Evolutionary conservation across 108 stramenopile species (phyloP), one percentile per base, ranked within the genome.

Genomic region (Mayamaea pseudoterrestris): DNA sequence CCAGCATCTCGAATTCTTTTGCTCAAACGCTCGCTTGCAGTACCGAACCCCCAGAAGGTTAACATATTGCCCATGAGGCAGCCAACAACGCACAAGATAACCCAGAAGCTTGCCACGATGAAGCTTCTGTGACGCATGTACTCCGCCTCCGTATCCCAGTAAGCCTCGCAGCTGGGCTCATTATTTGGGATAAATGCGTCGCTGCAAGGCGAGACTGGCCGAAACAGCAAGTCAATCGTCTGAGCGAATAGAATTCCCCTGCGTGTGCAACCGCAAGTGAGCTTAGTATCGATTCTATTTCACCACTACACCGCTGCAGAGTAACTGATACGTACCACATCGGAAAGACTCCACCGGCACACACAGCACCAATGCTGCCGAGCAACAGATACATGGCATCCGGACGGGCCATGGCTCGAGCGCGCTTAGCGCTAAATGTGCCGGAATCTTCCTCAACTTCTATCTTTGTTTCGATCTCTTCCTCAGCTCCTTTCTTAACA

Each of bases 281-380:
- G n/a, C n/a, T n/a, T n/a, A n/a, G n/a, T n/a, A n/a, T n/a, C n/a
- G n/a, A n/a, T 13, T 23, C n/a, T 8, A 8, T 27, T 47, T 27
- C 24, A 27, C 24, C n/a, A n/a, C n/a, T n/a, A n/a, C n/a, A n/a
- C n/a, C n/a, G n/a, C n/a, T n/a, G n/a, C n/a, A n/a, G n/a, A n/a
- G n/a, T n/a, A n/a, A n/a, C n/a, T n/a, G n/a, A n/a, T n/a, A n/a
- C n/a, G n/a, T n/a, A n/a, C 50, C 50, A 51, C 35, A 35, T 20
- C 3, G 83, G 83, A 26, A 80, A 83, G 8, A 90, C 73, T 8
- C 60, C 57, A 29, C 88, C 88, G 0, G 80, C 75, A 43, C 82
- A 43, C 17, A 77, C 22, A 5, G 80, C 80, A 9, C 88, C 88
- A 32, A 84, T 22, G 26, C 46, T 29, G 3, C 74, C 77, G 29